A percentile compares a stretch with the other conserved stretches of the same genome.
These are phyloP conservation scores for Fusarium fracticaudum DNA, from an alignment of 2,329 filamentous ascomycete genomes.

Conservation along the genomic window DNA sequence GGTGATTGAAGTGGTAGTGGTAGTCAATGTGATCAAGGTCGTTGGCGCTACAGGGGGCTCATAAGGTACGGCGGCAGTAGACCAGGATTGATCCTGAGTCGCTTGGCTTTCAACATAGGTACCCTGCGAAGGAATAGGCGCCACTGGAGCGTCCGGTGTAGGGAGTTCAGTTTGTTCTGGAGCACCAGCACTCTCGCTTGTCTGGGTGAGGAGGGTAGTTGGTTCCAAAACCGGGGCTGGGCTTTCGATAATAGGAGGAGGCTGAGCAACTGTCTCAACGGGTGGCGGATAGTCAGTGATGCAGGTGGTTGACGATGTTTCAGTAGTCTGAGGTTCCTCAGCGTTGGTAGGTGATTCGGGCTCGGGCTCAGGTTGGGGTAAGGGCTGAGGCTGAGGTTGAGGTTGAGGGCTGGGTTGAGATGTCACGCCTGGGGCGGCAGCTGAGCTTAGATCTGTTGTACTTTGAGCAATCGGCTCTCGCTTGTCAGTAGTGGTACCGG, in stretches of 20 bases:
- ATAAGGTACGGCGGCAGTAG: conserved; percentile 5
- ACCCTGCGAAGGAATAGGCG: conserved; percentile 6
- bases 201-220: conserved; percentile 15
- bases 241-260: neutral
- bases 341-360: conserved; percentile 7
- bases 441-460: conserved; percentile 11
- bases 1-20: conserved; percentile 17
- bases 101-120: conserved; percentile 2
- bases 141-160: neutral
- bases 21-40: conserved; percentile 18
- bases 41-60: conserved; percentile 15
- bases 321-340: neutral
- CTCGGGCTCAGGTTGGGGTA: conserved; percentile 13
- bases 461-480: conserved; percentile 1
- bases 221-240: neutral
- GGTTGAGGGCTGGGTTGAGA: neutral
- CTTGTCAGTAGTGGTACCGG: neutral
- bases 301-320: neutral
- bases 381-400: conserved; percentile 1
- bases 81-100: conserved; percentile 7
- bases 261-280: conserved; percentile 8
- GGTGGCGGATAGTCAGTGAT: neutral
- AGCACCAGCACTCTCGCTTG: neutral
- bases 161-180: conserved; percentile 5
- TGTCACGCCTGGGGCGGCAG: conserved; percentile 6